Percentiles rank a stretch among this genome's conserved stretches.
These are phyloP conservation scores for Rhynchospora breviuscula DNA, from an alignment of 176 grass and related monocot genomes.

Conservation along the genomic window DNA sequence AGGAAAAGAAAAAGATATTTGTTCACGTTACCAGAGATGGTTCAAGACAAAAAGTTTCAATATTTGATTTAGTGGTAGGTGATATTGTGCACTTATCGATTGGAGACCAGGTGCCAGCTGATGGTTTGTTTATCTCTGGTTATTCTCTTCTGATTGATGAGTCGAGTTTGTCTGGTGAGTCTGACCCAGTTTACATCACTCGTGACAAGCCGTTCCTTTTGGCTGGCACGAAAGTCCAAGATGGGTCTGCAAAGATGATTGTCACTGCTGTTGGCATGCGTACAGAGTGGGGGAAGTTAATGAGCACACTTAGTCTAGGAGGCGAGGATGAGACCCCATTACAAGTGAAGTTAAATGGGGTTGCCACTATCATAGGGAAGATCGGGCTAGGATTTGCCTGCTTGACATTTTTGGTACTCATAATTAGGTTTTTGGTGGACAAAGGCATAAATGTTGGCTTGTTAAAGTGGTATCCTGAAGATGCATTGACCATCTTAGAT, in stretches of 20 bases:
- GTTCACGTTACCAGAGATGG: constrained; percentile 88
- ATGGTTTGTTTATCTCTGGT: constrained; percentile 78
- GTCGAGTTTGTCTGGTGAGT: constrained; percentile 88
- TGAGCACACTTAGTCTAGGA: constrained; percentile 84
- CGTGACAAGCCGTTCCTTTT: constrained; percentile 84
- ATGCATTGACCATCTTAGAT: constrained; percentile 75
- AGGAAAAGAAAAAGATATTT: constrained; percentile 94
- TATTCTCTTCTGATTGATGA: constrained; percentile 85
- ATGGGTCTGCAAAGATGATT: constrained; percentile 89
- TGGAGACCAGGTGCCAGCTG: constrained; percentile 81
- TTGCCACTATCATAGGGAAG: constrained; percentile 89
- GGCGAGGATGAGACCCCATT: constrained; percentile 94
- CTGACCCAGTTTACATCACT: constrained; percentile 68
- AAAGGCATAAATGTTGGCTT: constrained; percentile 55
- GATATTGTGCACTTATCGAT: constrained; percentile 96
- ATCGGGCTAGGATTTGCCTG: constrained; percentile 74
- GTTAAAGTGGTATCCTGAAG: constrained; percentile 62
- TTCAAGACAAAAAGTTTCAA: constrained; percentile 62
- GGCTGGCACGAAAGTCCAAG: constrained; percentile 88
- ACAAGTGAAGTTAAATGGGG: constrained; percentile 96
- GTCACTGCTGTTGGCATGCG: constrained; percentile 83
- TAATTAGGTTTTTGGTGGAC: constrained; percentile 60
- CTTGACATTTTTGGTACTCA: constrained; percentile 81
- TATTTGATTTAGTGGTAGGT: constrained; percentile 85
- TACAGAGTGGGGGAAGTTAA: constrained; percentile 96